Evolutionary conservation across 192 early-diverging fungal species (phyloP), one percentile per base, ranked within the genome.

Genomic region (Entomortierella lignicola): DNA sequence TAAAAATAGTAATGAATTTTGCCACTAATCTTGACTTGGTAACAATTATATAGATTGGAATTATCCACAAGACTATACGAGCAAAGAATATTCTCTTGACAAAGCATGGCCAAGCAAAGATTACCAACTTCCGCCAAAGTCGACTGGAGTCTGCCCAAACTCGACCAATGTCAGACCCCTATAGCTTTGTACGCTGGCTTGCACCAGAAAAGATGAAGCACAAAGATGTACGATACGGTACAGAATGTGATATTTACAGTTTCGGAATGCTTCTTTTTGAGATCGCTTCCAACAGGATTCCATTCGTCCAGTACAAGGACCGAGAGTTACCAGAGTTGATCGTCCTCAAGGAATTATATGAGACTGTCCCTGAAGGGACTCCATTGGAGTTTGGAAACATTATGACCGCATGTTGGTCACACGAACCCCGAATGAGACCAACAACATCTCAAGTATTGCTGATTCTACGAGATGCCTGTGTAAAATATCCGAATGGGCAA

Each of bases 171-270:
- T 77, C 74, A 13, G 74, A 77, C 30, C 74, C 74, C 7, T 77
- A 69, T 55, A 77, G 74, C n/a, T 77, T 69, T 59, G 74, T 77
- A 31, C 74, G 74, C 30, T 77, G 74, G 74, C 54, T 77, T 52
- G 74, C 74, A 8, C 74, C 74, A 1, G 74, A 77, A 32, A 77
- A 77, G 55, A 77, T 77, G 74, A 69, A 54, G 2, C 74, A 59
- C 47, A 63, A 69, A 27, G 74, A 69, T 21, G 66, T 64, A 20
- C 60, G 74, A 26, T 77, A 77, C 27, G 66, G 74, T 4, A 52
- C 74, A 23, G 74, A 77, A 50, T 77, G 74, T 25, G 74, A 77
- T 32, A 77, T 77, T 27, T 77, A 77, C 61, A 77, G 74, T 39
- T 77, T 77, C 32, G 74, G 74, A 20, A 77, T 77, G 74, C 55